Conservation (phyloP, 331 rosid species). For the Pyracantha coccinea region DNA sequence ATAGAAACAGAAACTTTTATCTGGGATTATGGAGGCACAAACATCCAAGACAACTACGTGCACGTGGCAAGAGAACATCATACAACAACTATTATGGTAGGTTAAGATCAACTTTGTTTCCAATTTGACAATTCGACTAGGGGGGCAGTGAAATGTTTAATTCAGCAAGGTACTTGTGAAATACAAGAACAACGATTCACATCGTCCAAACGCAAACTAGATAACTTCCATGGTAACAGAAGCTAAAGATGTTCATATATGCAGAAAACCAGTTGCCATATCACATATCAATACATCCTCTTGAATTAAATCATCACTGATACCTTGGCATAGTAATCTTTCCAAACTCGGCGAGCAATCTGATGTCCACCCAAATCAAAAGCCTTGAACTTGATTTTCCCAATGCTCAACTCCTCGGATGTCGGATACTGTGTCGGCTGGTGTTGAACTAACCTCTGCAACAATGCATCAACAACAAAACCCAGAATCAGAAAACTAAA, state of each 20-base stretch:
- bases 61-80: not conserved
- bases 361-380: slow-evolving; percentile 92
- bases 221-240: not conserved
- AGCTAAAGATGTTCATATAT: not conserved
- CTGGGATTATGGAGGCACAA: slow-evolving; percentile 38
- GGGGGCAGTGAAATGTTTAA: no score
- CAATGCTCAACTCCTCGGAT: slow-evolving; percentile 73
- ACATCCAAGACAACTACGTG: not conserved
- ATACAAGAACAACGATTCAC: not conserved
- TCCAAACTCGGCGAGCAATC: slow-evolving; percentile 88
- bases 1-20: slow-evolving; percentile 13
- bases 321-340: slow-evolving; percentile 89
- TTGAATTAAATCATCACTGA: not conserved
- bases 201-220: not conserved
- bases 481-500: slow-evolving; percentile 12
- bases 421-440: slow-evolving; percentile 90
- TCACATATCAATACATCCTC: not conserved
- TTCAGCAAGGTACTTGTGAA: not conserved
- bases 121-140: no score
- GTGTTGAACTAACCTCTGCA: slow-evolving; percentile 85
- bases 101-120: not conserved
- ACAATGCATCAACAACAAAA: slow-evolving; percentile 13
- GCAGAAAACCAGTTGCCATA: not conserved
- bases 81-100: not conserved
- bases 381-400: slow-evolving; percentile 66